Conservation (phyloP, 2,329 filamentous ascomycete species). For the Colletotrichum endophyticum region DNA sequence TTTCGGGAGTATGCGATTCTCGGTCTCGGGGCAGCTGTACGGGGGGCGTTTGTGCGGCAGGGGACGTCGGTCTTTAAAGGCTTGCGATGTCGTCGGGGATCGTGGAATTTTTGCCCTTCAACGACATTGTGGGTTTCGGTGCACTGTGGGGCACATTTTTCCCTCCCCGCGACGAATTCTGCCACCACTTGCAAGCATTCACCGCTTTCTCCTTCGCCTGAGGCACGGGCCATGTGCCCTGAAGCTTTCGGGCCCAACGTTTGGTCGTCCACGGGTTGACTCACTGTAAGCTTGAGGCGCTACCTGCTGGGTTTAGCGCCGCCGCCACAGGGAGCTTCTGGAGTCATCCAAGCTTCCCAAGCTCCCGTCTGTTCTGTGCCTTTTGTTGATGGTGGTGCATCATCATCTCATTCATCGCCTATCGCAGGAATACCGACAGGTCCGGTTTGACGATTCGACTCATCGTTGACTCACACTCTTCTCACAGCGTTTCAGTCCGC, state of each 20-base stretch:
- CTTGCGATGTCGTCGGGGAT: slow-evolving; percentile 18
- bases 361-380: neutral
- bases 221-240: neutral
- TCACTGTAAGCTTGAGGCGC: neutral
- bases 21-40: slow-evolving; percentile 14
- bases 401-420: neutral
- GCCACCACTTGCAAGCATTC: slow-evolving; percentile 7
- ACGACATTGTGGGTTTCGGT: slow-evolving; percentile 22
- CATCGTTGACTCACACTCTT: slow-evolving; percentile 6
- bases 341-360: neutral
- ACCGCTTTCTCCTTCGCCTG: slow-evolving; percentile 18
- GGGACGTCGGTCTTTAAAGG: slow-evolving; percentile 22
- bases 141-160: slow-evolving; percentile 20
- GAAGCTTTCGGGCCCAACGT: neutral
- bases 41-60: slow-evolving; percentile 18
- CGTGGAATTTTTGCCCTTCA: slow-evolving; percentile 24
- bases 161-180: slow-evolving; percentile 20
- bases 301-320: neutral
- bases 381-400: neutral
- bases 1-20: slow-evolving; percentile 20
- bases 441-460: neutral
- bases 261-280: neutral
- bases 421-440: neutral
- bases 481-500: neutral
- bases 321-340: neutral